Base-by-base conservation (phyloP, 352 stramenopile species). In the Aphanomyces cochlioides region DNA sequence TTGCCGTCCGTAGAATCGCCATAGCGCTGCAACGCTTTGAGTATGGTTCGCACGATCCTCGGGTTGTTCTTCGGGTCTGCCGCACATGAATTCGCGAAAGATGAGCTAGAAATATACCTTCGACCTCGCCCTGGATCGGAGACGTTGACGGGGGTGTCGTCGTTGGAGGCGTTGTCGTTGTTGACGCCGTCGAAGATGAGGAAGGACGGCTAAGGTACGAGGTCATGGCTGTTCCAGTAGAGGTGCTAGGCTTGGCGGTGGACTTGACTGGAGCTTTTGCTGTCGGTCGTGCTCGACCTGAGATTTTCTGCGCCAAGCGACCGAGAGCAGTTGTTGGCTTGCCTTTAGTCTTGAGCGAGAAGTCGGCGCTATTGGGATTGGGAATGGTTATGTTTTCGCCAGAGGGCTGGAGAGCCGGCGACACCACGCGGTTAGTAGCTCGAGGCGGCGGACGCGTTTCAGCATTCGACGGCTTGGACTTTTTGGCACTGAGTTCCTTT, bases 1-100 rank as follows among this genome's bases (percentile, higher is more conserved):
- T 77, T 73, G 34, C 92, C 83, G 50, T 93, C 87, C 0, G 84
- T 91, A 13, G 93, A 69, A 69, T 95, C 85, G 43, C 85, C 87
- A 64, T 87, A 95, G 34, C 87, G 84, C 56, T 88, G 76, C 77
- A 95, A 87, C 12, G 68, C 75, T 21, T 87, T 83, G 21, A 93
- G 53, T 37, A 95, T 71, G 0, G 83, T 81, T 3, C 87, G 83
- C n/a, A 93, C 81, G 4, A 90, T 76, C 39, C 89, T 90, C 12
- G 76, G 77, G 57, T 93, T 84, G 0, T 79, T 78, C 21, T 47
- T 19, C 10, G 64, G 43, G 48, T 70, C 64, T 70, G 36, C n/a
- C 34, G 39, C 45, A 15, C 45, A 53, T 53, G 45, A 53, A n/a
- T 15, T n/a, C 45, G 45, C n/a, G 45, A 53, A n/a, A 53, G 13